Conservation (phyloP, 495 filamentous ascomycete species). For the Baudoinia panamericana region DNA sequence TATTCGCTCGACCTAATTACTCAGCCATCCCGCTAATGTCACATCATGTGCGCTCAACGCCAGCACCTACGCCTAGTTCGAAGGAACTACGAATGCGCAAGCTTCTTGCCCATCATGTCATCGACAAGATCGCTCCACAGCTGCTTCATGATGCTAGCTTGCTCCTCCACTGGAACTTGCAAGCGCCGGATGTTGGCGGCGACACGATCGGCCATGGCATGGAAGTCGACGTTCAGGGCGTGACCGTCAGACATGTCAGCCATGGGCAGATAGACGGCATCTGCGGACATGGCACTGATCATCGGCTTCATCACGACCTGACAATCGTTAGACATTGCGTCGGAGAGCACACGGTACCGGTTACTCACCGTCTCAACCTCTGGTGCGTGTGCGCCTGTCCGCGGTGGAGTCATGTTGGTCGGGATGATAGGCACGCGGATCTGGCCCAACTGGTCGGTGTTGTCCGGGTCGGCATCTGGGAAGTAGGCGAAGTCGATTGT, state of each 20-base stretch:
- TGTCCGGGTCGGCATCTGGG: slow-evolving; percentile 32
- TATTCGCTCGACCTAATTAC: no score
- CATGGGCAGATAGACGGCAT: slow-evolving; percentile 41
- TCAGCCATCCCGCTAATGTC: no score
- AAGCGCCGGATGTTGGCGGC: slow-evolving; percentile 29
- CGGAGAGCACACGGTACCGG: background rate
- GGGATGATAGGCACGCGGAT: slow-evolving; percentile 43
- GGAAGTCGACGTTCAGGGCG: slow-evolving; percentile 44
- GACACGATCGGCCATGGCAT: slow-evolving; percentile 40
- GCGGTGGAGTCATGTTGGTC: slow-evolving; percentile 28
- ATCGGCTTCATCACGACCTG: slow-evolving; percentile 39
- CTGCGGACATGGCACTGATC: slow-evolving; percentile 43
- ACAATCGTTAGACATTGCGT: background rate
- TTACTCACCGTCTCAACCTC: slow-evolving; percentile 17
- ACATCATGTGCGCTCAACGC: no score
- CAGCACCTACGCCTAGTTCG: no score
- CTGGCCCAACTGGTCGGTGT: slow-evolving; percentile 27
- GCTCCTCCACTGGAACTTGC: slow-evolving; percentile 18
- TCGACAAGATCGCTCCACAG: slow-evolving; percentile 46
- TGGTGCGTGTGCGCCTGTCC: slow-evolving; percentile 14
- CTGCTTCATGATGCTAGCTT: slow-evolving; percentile 35
- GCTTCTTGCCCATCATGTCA: slow-evolving; percentile 48
- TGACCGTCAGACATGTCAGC: slow-evolving; percentile 47
- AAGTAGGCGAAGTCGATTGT: slow-evolving; percentile 54
- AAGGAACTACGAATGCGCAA: no score